A percentile compares a stretch with the other conserved stretches of the same genome.
phyloP scores from a whole-genome alignment of 441 rosid genomes.

The Pelargonium myrrhifolium region DNA sequence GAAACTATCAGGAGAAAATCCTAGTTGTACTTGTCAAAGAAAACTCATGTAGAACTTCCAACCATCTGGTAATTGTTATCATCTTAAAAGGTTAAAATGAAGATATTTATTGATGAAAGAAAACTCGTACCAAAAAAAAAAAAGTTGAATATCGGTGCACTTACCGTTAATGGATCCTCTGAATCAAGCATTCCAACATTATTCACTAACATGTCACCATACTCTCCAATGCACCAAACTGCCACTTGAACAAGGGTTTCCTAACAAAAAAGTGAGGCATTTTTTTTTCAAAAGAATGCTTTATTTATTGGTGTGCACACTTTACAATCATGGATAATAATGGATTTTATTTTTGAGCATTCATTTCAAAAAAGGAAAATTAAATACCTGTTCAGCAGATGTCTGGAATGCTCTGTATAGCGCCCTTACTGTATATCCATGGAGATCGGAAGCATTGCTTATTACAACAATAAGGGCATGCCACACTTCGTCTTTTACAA shows the following conservation, averaged over 20 bases:
- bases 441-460: constrained; percentile 91
- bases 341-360: no score
- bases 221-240: constrained; percentile 98
- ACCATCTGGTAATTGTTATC: not conserved
- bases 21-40: not conserved
- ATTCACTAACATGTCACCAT: constrained; percentile 89
- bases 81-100: not conserved
- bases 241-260: constrained; percentile 94
- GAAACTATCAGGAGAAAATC: not conserved
- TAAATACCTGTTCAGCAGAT: constrained; percentile 71
- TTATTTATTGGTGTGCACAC: not conserved
- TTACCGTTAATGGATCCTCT: constrained; percentile 89
- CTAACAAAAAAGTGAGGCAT: constrained; percentile 33
- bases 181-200: constrained; percentile 73
- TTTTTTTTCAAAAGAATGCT: not conserved
- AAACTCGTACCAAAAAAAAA: constrained; percentile 17
- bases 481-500: constrained; percentile 98
- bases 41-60: not conserved
- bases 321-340: no score
- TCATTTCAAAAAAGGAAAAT: constrained; percentile 1
- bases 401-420: constrained; percentile 70
- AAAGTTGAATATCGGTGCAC: constrained; percentile 19
- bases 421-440: constrained; percentile 90
- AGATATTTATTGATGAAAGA: constrained; percentile 10
- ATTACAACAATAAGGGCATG: constrained; percentile 86